Evolutionary conservation across 768 basidiomycete species (phyloP).

Genomic region (Lentinula edodes): DNA sequence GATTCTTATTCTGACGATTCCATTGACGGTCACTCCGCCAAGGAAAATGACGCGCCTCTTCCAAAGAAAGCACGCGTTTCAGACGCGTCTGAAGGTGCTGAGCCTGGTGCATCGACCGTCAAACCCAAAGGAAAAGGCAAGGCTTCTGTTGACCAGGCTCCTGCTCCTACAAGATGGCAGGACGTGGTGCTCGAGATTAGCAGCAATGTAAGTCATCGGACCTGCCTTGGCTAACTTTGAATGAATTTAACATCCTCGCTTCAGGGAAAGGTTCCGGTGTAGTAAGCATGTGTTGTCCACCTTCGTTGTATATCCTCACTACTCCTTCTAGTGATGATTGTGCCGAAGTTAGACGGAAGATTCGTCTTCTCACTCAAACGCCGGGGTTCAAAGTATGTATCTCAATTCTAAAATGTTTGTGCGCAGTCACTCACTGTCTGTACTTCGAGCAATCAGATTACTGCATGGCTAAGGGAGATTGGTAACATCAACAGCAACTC

Average conservation of each 20-base stretch:
- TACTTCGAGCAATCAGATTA: not conserved
- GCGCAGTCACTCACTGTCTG: not conserved
- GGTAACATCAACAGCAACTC: not conserved
- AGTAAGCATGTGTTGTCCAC: too few species aligned
- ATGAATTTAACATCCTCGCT: too few species aligned
- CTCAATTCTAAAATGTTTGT: too few species aligned
- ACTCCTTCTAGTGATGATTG: too few species aligned
- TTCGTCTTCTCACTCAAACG: too few species aligned
- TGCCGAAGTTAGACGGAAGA: too few species aligned
- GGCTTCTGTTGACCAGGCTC: not conserved
- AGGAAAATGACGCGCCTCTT: conserved; percentile 14
- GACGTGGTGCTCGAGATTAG: not conserved
- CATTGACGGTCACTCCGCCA: conserved; percentile 7
- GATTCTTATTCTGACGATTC: not conserved
- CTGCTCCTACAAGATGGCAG: not conserved
- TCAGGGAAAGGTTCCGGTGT: too few species aligned
- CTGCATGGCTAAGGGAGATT: not conserved
- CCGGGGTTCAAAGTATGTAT: too few species aligned
- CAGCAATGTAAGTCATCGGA: not conserved
- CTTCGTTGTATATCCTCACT: too few species aligned
- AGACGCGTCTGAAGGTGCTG: conserved; percentile 14
- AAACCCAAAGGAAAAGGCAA: not conserved
- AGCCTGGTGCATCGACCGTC: not conserved
- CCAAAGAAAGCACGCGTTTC: conserved; percentile 23
- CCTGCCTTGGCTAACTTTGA: too few species aligned